Base-by-base conservation (phyloP, 495 filamentous ascomycete genomes). In the Xanthoparmelia taractica region DNA sequence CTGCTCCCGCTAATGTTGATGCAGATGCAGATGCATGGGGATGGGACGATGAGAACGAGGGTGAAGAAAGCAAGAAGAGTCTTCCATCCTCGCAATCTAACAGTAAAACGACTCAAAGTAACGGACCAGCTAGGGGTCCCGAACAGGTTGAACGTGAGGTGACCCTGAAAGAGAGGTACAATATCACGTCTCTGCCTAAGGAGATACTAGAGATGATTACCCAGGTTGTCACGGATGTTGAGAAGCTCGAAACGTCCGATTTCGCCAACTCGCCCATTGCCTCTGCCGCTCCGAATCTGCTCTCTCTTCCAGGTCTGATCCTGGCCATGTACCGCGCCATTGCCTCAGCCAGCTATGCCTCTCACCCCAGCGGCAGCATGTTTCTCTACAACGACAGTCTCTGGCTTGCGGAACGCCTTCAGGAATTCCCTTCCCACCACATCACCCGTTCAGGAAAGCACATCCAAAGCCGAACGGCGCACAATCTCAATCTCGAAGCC, bases 281-380 rank as follows among this genome's bases (percentile, higher is more conserved):
- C 8, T 78, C 87, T 25, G 90, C 91, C 11, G 89, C 88, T 10
- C 72, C 84, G 29, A 89, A 85, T 5, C 80, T 99, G 11, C 87
- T 92, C 68, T 82, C 85, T 45, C 76, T 99, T 13, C 93, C 94
- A 33, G 89, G 89, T 1, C 82, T 95, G 37, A 81, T 92, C 25
- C 76, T 99, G 29, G 90, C 92, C 33, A 89, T 96, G 84, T 97
- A 92, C 75, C 87, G 95, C 57, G 92, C 94, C 17, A 85, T 90
- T 3, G 88, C 91, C 7, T 85, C 91, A 5, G 84, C 85, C 13
- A 90, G 89, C 71, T 99, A 99, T 73, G 73, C 79, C 0, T 78
- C 79, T 27, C 78, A 85, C 43, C 73, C 76, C 25, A 82, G 85
- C 33, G 91, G 91, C 7, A 90, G 88, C 68, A 94, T 96, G 89